A percentile compares a stretch with the other conserved stretches of the same genome.
Conservation (phyloP, 495 filamentous ascomycete genomes). For the Trichoderma parareesei region DNA sequence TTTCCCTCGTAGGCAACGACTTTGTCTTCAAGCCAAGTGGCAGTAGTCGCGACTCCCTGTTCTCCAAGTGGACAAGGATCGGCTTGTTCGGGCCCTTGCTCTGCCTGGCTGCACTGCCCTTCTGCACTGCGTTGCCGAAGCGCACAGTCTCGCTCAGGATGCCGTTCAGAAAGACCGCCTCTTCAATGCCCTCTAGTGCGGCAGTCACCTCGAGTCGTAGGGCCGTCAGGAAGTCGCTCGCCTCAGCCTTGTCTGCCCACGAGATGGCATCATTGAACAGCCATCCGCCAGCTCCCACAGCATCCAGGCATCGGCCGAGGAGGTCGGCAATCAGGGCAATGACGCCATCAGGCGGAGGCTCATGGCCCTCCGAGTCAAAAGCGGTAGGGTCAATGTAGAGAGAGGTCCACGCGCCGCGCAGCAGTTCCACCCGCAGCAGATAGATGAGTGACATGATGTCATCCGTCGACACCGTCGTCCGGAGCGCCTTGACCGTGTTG, state of each 20-base stretch:
- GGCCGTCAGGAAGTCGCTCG: conserved; percentile 55
- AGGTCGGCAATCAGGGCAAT: conserved; percentile 54
- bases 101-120: conserved; percentile 15
- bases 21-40: conserved; percentile 70
- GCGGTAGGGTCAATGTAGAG: conserved; percentile 40
- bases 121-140: conserved; percentile 46
- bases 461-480: conserved; percentile 52
- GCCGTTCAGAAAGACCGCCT: conserved; percentile 59
- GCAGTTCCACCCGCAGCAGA: conserved; percentile 58
- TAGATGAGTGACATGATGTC: conserved; percentile 68
- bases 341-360: conserved; percentile 47
- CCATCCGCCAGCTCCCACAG: conserved; percentile 78
- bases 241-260: conserved; percentile 31
- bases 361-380: conserved; percentile 44
- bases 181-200: conserved; percentile 67
- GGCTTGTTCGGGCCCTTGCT: conserved; percentile 15
- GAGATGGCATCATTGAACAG: conserved; percentile 51
- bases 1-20: conserved; percentile 41
- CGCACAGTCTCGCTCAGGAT: conserved; percentile 62
- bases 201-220: conserved; percentile 68
- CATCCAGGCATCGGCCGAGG: conserved; percentile 70
- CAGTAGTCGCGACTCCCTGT: conserved; percentile 30
- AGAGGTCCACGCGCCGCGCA: conserved; percentile 59
- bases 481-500: conserved; percentile 53
- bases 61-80: conserved; percentile 21